phyloP scores from a whole-genome alignment of 768 basidiomycete species.

The Macrocybe gigantea region DNA sequence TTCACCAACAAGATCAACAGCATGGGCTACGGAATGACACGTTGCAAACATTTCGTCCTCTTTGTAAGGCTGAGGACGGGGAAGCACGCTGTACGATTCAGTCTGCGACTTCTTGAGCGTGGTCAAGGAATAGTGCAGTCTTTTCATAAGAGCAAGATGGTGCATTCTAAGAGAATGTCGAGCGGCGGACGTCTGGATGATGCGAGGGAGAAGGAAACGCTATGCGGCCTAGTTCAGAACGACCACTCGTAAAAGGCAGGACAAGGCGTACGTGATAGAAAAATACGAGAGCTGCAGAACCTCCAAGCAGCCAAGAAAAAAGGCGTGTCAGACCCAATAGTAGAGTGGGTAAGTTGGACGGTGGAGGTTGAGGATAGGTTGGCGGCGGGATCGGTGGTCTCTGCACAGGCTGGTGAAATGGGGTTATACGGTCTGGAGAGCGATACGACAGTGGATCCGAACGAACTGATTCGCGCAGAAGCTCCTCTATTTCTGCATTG shows the following conservation, averaged over 20 bases:
- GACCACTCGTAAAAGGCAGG: not conserved
- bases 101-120: constrained; percentile 50
- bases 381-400: constrained; percentile 61
- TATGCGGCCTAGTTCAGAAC: constrained; percentile 18
- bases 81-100: constrained; percentile 51
- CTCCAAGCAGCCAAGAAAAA: constrained; percentile 62
- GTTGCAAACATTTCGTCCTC: constrained; percentile 39
- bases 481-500: constrained; percentile 49
- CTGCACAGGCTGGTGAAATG: constrained; percentile 19
- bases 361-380: constrained; percentile 65
- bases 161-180: constrained; percentile 57
- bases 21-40: constrained; percentile 41
- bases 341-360: constrained; percentile 63
- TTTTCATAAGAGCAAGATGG: constrained; percentile 49
- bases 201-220: constrained; percentile 66
- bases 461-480: constrained; percentile 54
- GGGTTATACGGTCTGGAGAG: not conserved
- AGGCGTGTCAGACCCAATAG: constrained; percentile 57
- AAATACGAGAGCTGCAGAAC: constrained; percentile 51
- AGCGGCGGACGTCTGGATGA: constrained; percentile 52
- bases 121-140: constrained; percentile 50
- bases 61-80: constrained; percentile 42
- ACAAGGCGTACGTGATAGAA: constrained; percentile 56
- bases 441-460: not conserved
- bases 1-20: constrained; percentile 24